Percentiles rank a stretch among this genome's conserved stretches.
phyloP scores from a whole-genome alignment of 1,139 yeast genomes.

The Yamadazyma atmosphaerica region DNA sequence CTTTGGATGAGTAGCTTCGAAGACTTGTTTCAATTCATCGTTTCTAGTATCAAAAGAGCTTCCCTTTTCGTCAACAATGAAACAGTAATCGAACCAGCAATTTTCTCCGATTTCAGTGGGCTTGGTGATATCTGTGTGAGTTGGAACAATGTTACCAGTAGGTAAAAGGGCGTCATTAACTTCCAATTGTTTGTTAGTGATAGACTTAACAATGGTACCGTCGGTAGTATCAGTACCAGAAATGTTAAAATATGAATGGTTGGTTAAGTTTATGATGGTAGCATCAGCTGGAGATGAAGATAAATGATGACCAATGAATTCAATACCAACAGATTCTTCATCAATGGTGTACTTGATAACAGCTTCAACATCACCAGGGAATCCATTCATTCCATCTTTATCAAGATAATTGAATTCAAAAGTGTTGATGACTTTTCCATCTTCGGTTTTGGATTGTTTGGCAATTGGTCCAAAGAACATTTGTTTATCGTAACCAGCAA shows the following conservation, averaged over 20 bases:
- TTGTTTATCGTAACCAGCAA: conserved; percentile 51
- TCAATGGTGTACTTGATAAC: conserved; percentile 43
- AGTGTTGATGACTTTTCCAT: conserved; percentile 19
- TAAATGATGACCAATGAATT: conserved; percentile 47
- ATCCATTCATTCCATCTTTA: conserved; percentile 50
- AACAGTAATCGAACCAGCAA: conserved; percentile 52
- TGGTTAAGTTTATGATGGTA: conserved; percentile 60
- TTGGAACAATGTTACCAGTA: conserved; percentile 46
- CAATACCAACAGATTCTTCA: conserved; percentile 36
- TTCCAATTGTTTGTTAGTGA: conserved; percentile 35
- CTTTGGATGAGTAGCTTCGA: conserved; percentile 50
- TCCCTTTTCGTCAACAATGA: conserved; percentile 39
- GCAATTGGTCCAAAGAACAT: conserved; percentile 53
- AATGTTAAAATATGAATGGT: conserved; percentile 61
- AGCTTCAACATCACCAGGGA: conserved; percentile 53
- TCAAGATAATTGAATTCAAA: conserved; percentile 46
- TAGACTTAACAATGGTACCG: conserved; percentile 32
- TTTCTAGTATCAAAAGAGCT: conserved; percentile 45
- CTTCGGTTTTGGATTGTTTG: conserved; percentile 27
- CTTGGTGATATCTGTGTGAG: conserved; percentile 21
- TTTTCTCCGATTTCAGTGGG: conserved; percentile 22
- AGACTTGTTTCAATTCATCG: conserved; percentile 32
- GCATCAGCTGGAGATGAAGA: conserved; percentile 36
- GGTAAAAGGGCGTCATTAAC: conserved; percentile 45
- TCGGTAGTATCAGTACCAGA: conserved; percentile 28